phyloP scores from a whole-genome alignment of 495 filamentous ascomycete species.

The Xylaria flabelliformis region DNA sequence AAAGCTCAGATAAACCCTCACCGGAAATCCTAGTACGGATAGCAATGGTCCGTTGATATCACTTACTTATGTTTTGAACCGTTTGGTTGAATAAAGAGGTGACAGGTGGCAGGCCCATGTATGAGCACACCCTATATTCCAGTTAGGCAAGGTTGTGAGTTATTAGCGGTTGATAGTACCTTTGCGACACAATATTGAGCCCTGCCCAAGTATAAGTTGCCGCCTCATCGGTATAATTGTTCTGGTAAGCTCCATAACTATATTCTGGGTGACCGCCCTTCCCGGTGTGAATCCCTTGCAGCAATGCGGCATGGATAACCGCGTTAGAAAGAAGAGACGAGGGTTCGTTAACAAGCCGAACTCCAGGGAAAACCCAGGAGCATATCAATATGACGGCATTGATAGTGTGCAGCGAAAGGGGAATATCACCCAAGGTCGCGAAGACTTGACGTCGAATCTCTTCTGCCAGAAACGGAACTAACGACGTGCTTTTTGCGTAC shows the following conservation, averaged over 20 bases:
- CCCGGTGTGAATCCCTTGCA: slow-evolving; percentile 52
- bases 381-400: slow-evolving; percentile 52
- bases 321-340: slow-evolving; percentile 49
- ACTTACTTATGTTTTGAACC: slow-evolving; percentile 42
- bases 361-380: slow-evolving; percentile 49
- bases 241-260: slow-evolving; percentile 40
- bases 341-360: slow-evolving; percentile 52
- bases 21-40: background rate
- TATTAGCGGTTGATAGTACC: slow-evolving; percentile 30
- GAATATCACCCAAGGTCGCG: slow-evolving; percentile 41
- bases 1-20: background rate
- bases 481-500: slow-evolving; percentile 48
- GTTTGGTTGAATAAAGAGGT: slow-evolving; percentile 50
- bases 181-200: slow-evolving; percentile 51
- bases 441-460: slow-evolving; percentile 47
- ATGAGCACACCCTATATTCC: slow-evolving; percentile 38
- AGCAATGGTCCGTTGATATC: background rate
- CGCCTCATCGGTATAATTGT: slow-evolving; percentile 50
- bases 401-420: slow-evolving; percentile 47
- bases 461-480: slow-evolving; percentile 49
- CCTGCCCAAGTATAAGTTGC: slow-evolving; percentile 54
- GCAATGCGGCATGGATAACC: slow-evolving; percentile 48
- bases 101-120: slow-evolving; percentile 48
- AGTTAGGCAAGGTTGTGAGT: slow-evolving; percentile 17
- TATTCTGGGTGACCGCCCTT: slow-evolving; percentile 50